Base-by-base conservation (phyloP, 441 rosid genomes). In the Dalechampia spathulata region DNA sequence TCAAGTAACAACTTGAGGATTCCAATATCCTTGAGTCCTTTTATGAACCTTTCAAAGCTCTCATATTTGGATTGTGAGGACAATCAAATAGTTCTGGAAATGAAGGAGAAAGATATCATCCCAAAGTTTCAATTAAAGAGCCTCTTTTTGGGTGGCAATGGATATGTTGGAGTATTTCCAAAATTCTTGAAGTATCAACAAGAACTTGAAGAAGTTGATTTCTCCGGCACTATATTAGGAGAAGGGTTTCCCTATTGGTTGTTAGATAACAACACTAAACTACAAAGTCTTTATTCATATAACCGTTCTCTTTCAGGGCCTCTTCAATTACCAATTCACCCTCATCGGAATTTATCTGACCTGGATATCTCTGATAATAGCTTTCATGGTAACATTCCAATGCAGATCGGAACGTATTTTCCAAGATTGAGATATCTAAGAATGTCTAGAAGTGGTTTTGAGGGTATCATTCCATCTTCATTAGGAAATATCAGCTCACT, bases 191-290 rank as follows among this genome's bases (percentile, higher is more conserved):
- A 34, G 13, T 17, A 62, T 52, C 76, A 71, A 32, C 43, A 51
- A 39, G 47, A 58, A 12, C 16, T 76, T 10, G 3, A 5, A 20
- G 0, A 4, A 0, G 2, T 76, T 30, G 42, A 44, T 38, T 55
- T 70, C 8, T 58, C 60, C 1, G 5, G 44, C 16, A 56, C 34
- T 30, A 30, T 3, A 30, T 30, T 72, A 4, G 12, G 1, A 0
- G 75, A 55, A n/a, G 25, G 22, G 1, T 67, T 72, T 72, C 75
- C 72, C 10, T 8, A 25, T 34, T 64, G 78, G 78, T 67, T 75
- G 56, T 25, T 70, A 37, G 52, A 64, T 4, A 75, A 72, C 54
- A 72, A 75, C 39, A 66, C 64, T 2, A 10, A 48, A 0, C 30
- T 76, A 6, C 0, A 2, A 0, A 0, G 0, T 0, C 60, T 72